A percentile compares a stretch with the other conserved stretches of the same genome.
These are phyloP conservation scores for Suhomyces panamericanus DNA, from an alignment of 1,139 yeast species.

Conservation along the genomic window DNA sequence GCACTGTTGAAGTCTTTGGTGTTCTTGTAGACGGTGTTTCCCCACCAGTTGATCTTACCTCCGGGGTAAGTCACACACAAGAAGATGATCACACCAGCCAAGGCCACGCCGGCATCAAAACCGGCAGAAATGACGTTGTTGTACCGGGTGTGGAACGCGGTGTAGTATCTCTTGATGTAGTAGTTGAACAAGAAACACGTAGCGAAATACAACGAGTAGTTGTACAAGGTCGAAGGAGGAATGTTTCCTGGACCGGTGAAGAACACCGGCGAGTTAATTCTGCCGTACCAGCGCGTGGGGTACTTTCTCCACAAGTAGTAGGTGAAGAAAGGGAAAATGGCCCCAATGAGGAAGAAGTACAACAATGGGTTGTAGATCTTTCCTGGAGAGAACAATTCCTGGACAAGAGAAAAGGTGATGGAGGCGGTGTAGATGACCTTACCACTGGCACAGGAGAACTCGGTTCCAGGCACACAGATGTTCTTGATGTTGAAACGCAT, in stretches of 20 bases:
- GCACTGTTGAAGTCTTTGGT: slow-evolving; percentile 22
- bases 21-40: slow-evolving; percentile 33
- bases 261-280: slow-evolving; percentile 44
- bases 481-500: slow-evolving; percentile 20
- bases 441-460: slow-evolving; percentile 22
- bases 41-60: slow-evolving; percentile 37
- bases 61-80: slow-evolving; percentile 28
- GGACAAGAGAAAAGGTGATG: slow-evolving; percentile 21
- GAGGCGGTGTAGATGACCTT: slow-evolving; percentile 19
- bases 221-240: slow-evolving; percentile 57
- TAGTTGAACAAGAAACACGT: slow-evolving; percentile 55
- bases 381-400: slow-evolving; percentile 39
- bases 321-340: slow-evolving; percentile 37
- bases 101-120: slow-evolving; percentile 25
- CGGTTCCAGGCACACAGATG: slow-evolving; percentile 18
- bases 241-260: slow-evolving; percentile 50
- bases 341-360: slow-evolving; percentile 49
- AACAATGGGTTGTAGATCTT: slow-evolving; percentile 40
- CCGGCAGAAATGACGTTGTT: slow-evolving; percentile 27
- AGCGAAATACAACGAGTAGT: slow-evolving; percentile 44
- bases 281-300: slow-evolving; percentile 25
- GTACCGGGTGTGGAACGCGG: slow-evolving; percentile 23
- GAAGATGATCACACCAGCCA: slow-evolving; percentile 24
- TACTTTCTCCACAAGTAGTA: slow-evolving; percentile 25
- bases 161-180: slow-evolving; percentile 47